Conservation (phyloP, 2,329 filamentous ascomycete genomes). For the Talaromyces piceae region DNA sequence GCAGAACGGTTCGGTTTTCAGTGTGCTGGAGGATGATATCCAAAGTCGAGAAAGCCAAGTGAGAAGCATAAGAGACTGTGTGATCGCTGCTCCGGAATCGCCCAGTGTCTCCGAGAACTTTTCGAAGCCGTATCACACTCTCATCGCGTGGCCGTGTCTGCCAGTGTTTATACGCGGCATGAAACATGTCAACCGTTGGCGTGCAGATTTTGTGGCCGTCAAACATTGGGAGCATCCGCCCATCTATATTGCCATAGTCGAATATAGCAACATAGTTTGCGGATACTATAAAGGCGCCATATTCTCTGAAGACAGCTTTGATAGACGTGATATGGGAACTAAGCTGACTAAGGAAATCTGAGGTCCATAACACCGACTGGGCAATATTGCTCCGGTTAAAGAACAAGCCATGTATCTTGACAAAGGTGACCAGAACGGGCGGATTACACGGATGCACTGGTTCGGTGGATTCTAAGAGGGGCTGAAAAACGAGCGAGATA, state of each 20-base stretch:
- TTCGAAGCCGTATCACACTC: not conserved
- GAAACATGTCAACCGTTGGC: constrained; percentile 12
- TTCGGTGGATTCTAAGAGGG: constrained; percentile 37
- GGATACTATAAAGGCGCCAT: constrained; percentile 49
- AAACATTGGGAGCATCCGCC: constrained; percentile 23
- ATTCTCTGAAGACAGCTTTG: constrained; percentile 44
- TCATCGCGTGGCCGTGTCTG: constrained; percentile 1
- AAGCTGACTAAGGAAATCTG: constrained; percentile 39
- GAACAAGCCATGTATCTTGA: constrained; percentile 47
- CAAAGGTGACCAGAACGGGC: constrained; percentile 39
- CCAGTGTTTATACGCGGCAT: constrained; percentile 19
- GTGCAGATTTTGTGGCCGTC: constrained; percentile 14
- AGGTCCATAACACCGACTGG: constrained; percentile 31
- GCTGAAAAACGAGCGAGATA: constrained; percentile 48
- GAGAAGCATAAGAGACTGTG: constrained; percentile 31
- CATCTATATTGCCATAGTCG: constrained; percentile 43
- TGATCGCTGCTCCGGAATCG: constrained; percentile 16
- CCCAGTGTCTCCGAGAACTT: not conserved
- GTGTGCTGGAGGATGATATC: constrained; percentile 39
- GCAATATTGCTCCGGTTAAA: constrained; percentile 32
- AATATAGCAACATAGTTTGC: constrained; percentile 50
- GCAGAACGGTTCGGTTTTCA: constrained; percentile 46
- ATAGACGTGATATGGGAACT: constrained; percentile 42
- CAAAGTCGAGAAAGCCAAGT: constrained; percentile 38
- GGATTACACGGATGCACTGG: constrained; percentile 23